Conservation (phyloP, 2,329 filamentous ascomycete genomes). For the Calonectria crousiana region DNA sequence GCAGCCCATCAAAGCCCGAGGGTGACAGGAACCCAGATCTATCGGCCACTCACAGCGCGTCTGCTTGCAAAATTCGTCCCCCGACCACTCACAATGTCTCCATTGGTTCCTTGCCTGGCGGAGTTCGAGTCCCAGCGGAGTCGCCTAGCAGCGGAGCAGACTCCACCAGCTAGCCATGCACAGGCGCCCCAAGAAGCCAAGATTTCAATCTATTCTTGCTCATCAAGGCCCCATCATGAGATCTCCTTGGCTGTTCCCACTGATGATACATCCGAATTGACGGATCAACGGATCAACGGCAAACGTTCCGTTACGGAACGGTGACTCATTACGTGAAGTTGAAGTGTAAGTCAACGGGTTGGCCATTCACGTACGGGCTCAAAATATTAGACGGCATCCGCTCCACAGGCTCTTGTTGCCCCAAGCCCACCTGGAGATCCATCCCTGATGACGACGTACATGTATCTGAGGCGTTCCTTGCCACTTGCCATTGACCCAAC, state of each 20-base stretch:
- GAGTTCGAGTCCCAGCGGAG: conserved; percentile 4
- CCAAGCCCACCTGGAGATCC: conserved; percentile 7
- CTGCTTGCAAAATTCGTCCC: conserved; percentile 10
- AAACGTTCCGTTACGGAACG: not conserved
- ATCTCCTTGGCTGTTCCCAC: not conserved
- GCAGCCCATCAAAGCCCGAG: conserved; percentile 25
- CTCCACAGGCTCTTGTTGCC: not conserved
- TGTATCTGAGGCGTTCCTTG: not conserved
- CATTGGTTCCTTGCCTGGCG: conserved; percentile 10
- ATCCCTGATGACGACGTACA: conserved; percentile 5
- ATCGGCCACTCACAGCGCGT: conserved; percentile 14
- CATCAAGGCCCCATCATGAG: conserved; percentile 8
- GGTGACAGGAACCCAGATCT: conserved; percentile 31
- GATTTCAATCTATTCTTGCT: conserved; percentile 13
- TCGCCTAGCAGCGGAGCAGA: conserved; percentile 1
- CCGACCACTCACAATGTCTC: conserved; percentile 8
- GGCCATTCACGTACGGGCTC: not conserved
- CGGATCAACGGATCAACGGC: conserved; percentile 6
- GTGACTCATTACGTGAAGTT: conserved; percentile 2
- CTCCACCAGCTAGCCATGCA: conserved; percentile 8
- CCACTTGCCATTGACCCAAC: not conserved
- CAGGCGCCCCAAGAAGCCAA: conserved; percentile 15
- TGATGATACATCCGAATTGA: not conserved
- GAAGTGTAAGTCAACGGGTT: not conserved
- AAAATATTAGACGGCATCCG: not conserved